phyloP scores from a whole-genome alignment of 2,329 filamentous ascomycete species.

The Penicillium palitans region DNA sequence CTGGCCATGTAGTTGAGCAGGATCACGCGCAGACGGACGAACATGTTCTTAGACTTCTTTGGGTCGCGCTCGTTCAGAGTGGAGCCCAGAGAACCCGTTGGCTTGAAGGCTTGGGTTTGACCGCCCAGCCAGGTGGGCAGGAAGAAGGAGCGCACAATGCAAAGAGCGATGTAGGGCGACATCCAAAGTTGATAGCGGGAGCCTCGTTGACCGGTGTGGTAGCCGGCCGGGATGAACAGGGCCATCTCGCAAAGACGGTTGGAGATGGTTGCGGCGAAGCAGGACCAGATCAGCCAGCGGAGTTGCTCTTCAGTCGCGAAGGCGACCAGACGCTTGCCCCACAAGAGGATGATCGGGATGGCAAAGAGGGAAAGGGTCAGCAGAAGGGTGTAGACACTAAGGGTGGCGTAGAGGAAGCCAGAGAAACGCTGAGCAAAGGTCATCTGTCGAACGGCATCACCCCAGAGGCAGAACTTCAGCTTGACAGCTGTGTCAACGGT shows the following conservation, averaged over 20 bases:
- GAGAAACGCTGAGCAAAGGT: slow-evolving; percentile 59
- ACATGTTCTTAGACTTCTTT: slow-evolving; percentile 44
- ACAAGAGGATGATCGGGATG: slow-evolving; percentile 59
- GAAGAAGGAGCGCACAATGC: slow-evolving; percentile 59
- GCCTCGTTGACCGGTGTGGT: slow-evolving; percentile 60
- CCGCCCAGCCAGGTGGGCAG: slow-evolving; percentile 62
- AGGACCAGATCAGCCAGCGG: slow-evolving; percentile 59
- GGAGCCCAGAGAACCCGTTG: slow-evolving; percentile 59
- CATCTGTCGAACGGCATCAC: slow-evolving; percentile 56
- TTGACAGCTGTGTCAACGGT: slow-evolving; percentile 62
- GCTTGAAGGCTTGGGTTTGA: slow-evolving; percentile 59
- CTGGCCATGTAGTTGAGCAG: slow-evolving; percentile 57
- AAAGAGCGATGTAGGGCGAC: slow-evolving; percentile 61
- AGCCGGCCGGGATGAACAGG: slow-evolving; percentile 61
- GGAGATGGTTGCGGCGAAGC: slow-evolving; percentile 53
- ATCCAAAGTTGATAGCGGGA: slow-evolving; percentile 62
- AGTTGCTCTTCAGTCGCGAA: slow-evolving; percentile 56
- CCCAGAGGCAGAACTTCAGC: slow-evolving; percentile 61
- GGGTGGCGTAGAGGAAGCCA: slow-evolving; percentile 58
- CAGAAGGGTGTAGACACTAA: slow-evolving; percentile 58
- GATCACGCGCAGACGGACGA: slow-evolving; percentile 55
- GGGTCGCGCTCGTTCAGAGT: slow-evolving; percentile 59
- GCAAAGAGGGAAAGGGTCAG: slow-evolving; percentile 58
- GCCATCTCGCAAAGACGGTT: slow-evolving; percentile 59
- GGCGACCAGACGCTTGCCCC: slow-evolving; percentile 59